Conservation (phyloP, 352 stramenopile species). For the Aphanomyces stellatus region DNA sequence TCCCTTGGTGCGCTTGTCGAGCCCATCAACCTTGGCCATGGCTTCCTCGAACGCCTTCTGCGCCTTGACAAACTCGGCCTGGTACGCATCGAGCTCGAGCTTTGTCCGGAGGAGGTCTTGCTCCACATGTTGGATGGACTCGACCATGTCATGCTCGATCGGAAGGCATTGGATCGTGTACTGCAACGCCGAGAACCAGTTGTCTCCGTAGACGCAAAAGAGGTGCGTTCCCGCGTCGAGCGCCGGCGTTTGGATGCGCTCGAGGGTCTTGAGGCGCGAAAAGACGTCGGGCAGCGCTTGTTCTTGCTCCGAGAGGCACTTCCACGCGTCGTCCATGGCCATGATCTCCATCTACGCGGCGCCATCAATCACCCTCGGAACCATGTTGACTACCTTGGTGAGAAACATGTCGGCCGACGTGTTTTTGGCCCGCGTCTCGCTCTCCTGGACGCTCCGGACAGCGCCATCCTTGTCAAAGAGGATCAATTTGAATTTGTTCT, state of each 20-base stretch:
- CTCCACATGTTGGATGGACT: constrained; percentile 58
- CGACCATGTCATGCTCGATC: constrained; percentile 26
- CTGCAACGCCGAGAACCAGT: constrained; percentile 81
- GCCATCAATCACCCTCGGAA: neutral
- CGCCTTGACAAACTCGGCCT: constrained; percentile 71
- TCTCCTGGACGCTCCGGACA: constrained; percentile 80
- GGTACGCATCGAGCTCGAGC: constrained; percentile 56
- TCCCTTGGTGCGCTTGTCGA: constrained; percentile 65
- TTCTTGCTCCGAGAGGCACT: constrained; percentile 35
- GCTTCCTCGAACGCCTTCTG: constrained; percentile 79
- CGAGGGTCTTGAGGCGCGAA: constrained; percentile 72
- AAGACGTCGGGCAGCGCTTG: constrained; percentile 77
- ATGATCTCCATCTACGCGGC: constrained; percentile 73
- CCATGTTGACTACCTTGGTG: constrained; percentile 30
- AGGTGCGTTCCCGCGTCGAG: constrained; percentile 75
- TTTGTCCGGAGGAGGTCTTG: constrained; percentile 68
- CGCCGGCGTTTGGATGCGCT: constrained; percentile 67
- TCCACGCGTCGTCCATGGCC: constrained; percentile 77
- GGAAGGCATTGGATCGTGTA: constrained; percentile 75
- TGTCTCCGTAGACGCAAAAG: constrained; percentile 84
- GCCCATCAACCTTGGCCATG: constrained; percentile 48
- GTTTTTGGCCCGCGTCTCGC: constrained; percentile 60
- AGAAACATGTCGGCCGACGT: constrained; percentile 85
- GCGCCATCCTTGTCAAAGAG: constrained; percentile 71
- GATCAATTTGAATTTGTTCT: constrained; percentile 86